Base-by-base conservation (phyloP, 2,329 filamentous ascomycete species). In the Colletotrichum zoysiae region DNA sequence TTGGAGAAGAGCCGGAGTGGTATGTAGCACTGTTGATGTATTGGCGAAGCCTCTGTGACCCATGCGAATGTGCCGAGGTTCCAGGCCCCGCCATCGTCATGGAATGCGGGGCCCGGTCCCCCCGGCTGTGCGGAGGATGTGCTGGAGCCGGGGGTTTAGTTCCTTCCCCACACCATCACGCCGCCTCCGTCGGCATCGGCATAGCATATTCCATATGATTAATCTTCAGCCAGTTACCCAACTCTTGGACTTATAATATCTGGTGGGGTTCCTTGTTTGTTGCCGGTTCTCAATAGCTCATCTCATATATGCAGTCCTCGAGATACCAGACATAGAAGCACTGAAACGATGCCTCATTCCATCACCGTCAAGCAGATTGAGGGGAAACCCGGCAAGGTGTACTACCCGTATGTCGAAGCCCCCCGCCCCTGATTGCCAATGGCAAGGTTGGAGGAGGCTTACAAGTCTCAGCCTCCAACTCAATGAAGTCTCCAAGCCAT, bases 381-480 rank as follows among this genome's bases (percentile, higher is more conserved):
- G 75, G 93, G 93, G 76, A 95, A 95, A 84, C 95, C 95, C 11
- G 95, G 95, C 70, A 86, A 95, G 81, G 95, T 97, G 74, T 97
- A 95, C 84, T 95, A 95, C 78, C 92, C 93, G 89, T 91, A 79
- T 79, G 86, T 74, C 46, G 5, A 48, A 9, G 5, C 40, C 16
- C 4, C 40, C 6, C 33, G 2, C 2, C 23, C n/a, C 5, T 30
- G n/a, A 58, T 20, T 16, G 9, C 16, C 12, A 1, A 6, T 8
- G 7, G 11, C 8, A 9, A 8, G 12, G 30, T 30, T 20, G 38
- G 33, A 20, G 9, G 9, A 20, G 33, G n/a, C 50, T 69, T 23
- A 73, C 20, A 35, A n/a, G 30, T 18, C 20, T 1, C 67, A 91
- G 89, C 14, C 85, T 92, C 57, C 82, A 88, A 75, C 79, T 93